Evolutionary conservation across 2,329 filamentous ascomycete genomes (phyloP), one percentile per base, ranked within the genome.

Genomic region (Alternaria triticina): DNA sequence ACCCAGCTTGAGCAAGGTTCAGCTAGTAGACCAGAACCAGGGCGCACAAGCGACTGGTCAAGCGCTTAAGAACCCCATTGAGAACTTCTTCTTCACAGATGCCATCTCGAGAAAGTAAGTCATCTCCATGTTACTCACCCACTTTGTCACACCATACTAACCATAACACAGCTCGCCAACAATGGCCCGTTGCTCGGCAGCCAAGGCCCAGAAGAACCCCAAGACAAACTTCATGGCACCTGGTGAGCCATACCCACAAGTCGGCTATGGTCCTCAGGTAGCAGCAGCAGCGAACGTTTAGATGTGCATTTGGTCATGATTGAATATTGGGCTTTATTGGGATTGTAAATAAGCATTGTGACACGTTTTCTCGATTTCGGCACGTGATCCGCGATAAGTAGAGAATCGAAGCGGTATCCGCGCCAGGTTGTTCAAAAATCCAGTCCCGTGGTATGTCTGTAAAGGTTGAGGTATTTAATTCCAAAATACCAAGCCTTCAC

Each of bases 51-150:
- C 86, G n/a, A 90, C 85, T 44, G 90, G 89, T n/a, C 83, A 86
- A 73, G 88, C 92, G 28, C 86, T 99, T 75, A 93, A 90, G 86
- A 92, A 92, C 82, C 89, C 91, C 61, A 93, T 99, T 73, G 90
- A 97, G 75, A 93, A 99, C 85, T 99, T 99, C 82, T 99, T 94
- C 85, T 97, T 98, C 83, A 99, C 96, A 81, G 95, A 99, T 83
- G 89, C 91, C 62, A 97, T 99, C 81, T 97, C 94, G 43, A 90
- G 96, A 87, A 97, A 93, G 93, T 96, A 85, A 81, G 89, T 84
- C 17, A 49, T 27, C 23, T 20, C 13, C 5, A 30, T 8, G 8
- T 57, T 23, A 3, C 11, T 11, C 15, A 1, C 13, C 11, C 12
- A 4, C 11, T 7, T 43, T 13, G 36, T 45, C 12, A 23, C 30